A percentile compares a stretch with the other conserved stretches of the same genome.
Evolutionary conservation across 148 eudicot species (phyloP).

Genomic region (Rhododendron ferrugineum): DNA sequence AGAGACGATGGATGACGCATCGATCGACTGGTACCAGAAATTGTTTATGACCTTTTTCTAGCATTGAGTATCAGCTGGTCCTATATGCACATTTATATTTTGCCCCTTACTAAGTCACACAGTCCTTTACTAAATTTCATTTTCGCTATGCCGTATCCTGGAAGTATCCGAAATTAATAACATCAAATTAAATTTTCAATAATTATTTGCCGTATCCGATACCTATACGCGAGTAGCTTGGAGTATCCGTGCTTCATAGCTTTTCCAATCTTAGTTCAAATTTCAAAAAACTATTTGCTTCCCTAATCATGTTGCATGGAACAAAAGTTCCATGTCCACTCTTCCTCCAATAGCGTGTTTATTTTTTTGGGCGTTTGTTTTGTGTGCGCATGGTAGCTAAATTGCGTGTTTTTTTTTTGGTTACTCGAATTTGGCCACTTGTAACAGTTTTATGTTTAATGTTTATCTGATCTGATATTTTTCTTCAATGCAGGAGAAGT

Average conservation of each 20-base stretch:
- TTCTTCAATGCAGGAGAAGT: conserved; percentile 40
- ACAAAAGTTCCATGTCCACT: background rate
- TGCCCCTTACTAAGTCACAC: background rate
- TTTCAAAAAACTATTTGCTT: background rate
- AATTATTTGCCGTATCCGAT: background rate
- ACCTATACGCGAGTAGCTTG: background rate
- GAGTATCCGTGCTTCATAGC: background rate
- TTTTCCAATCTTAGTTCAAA: background rate
- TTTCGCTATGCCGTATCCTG: background rate
- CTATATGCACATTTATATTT: background rate
- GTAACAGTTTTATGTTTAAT: background rate
- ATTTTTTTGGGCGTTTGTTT: background rate
- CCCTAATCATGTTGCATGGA: background rate
- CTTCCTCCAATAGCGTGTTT: background rate
- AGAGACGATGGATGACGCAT: no score
- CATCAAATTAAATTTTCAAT: background rate
- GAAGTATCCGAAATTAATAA: background rate
- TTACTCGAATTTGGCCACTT: background rate
- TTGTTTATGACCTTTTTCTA: background rate
- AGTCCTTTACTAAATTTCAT: background rate
- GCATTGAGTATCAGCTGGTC: background rate
- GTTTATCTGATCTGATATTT: background rate
- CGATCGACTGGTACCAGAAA: background rate
- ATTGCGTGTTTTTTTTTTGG: background rate
- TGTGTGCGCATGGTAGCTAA: background rate